Percentiles rank a stretch among this genome's conserved stretches.
Conservation (phyloP, 345 rosid species). For the Brassica incana region DNA sequence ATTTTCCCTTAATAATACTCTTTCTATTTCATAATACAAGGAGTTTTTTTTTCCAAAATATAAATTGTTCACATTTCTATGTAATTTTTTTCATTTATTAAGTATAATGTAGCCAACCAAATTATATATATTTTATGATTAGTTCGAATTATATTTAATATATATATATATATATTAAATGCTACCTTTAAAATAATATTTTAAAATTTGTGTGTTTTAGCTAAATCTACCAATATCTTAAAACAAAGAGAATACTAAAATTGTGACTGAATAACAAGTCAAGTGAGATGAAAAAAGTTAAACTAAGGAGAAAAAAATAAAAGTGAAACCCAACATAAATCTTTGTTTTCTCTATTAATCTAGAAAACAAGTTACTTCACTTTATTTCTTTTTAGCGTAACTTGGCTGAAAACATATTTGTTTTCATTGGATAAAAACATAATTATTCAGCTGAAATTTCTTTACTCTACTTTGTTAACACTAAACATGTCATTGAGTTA, state of each 20-base stretch:
- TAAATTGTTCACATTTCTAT: too few relatives aligned
- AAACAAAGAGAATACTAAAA: not conserved
- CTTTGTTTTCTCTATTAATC: not conserved
- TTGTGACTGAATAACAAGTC: not conserved
- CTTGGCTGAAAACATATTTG: not conserved
- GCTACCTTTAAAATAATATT: too few relatives aligned
- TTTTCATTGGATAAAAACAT: too few relatives aligned
- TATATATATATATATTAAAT: too few relatives aligned
- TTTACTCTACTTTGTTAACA: not conserved
- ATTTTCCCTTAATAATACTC: too few relatives aligned
- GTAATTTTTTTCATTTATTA: too few relatives aligned
- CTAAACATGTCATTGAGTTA: not conserved
- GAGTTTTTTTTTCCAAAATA: too few relatives aligned
- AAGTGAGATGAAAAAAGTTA: not conserved
- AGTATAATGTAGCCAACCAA: too few relatives aligned
- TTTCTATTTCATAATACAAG: not conserved
- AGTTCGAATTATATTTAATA: too few relatives aligned
- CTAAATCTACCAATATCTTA: not conserved
- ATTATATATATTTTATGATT: too few relatives aligned
- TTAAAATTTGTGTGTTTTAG: not conserved
- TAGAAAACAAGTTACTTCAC: not conserved
- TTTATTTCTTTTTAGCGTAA: not conserved
- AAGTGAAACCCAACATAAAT: not conserved
- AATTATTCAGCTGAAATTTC: not conserved
- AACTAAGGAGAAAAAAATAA: not conserved